Base-by-base conservation (phyloP, 2,329 filamentous ascomycete genomes). In the Pyrenophora teres region DNA sequence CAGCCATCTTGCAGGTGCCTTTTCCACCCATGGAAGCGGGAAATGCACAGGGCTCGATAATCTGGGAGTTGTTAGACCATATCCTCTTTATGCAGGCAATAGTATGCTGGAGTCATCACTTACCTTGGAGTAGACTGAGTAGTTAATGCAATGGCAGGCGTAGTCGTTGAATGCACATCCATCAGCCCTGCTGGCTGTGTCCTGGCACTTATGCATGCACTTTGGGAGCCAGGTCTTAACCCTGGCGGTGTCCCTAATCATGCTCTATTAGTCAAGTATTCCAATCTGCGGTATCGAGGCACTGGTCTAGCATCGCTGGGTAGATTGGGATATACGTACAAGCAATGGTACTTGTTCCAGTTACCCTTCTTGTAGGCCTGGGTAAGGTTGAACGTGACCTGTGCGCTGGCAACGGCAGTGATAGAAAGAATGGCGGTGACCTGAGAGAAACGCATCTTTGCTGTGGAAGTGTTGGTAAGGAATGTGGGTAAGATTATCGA, bases 361-460 rank as follows among this genome's bases (percentile, higher is more conserved):
- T 66, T 63, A 15, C 60, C 57, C 0, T 38, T 16, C 13, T 43
- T 23, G 9, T 56, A 53, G 8, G 64, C 63, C 15, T 57, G 41
- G 1, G 60, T 66, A 8, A 64, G 40, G 51, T 67, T 66, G 58
- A 52, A 67, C 2, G 63, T 66, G 27, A 56, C 51, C 32, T 60
- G 52, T 6, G 64, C 62, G 19, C 33, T 49, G 25, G 40, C 27
- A 16, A 41, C 21, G 21, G 52, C 43, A 1, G 37, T n/a, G 27
- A 52, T 2, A 3, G 52, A 52, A 16, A 55, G 25, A 33, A 52
- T 35, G 13, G 39, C 37, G n/a, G 31, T 15, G 36, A 55, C 31
- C n/a, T 33, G 33, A 21, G 38, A 21, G 35, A 42, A 52, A 33
- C 18, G 32, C 46, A 51, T 54, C 38, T n/a, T 52, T 15, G 6